These are phyloP conservation scores for Sindora glabra DNA, from an alignment of 306 rosid species.

Conservation along the genomic window DNA sequence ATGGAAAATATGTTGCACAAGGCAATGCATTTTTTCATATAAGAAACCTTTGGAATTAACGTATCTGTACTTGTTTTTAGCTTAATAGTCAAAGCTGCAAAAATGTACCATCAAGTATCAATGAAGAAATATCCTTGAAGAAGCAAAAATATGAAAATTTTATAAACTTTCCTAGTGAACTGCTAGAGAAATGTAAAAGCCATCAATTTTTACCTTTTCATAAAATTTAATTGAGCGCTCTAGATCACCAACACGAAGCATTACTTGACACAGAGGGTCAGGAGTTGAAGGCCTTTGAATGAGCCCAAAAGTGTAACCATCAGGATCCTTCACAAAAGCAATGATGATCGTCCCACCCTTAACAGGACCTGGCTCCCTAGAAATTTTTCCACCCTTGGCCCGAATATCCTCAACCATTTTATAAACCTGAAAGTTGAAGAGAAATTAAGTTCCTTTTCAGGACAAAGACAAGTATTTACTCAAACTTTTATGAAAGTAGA, in stretches of 20 bases:
- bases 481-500: not conserved
- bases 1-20: too few species aligned
- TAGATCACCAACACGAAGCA: constrained; percentile 95
- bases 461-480: not conserved
- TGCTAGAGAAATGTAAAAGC: too few species aligned
- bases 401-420: constrained; percentile 63
- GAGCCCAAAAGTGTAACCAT: constrained; percentile 78
- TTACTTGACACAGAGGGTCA: constrained; percentile 87
- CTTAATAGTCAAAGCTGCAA: too few species aligned
- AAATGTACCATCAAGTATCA: too few species aligned
- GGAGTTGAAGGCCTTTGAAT: constrained; percentile 74
- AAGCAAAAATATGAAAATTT: too few species aligned
- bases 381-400: constrained; percentile 68
- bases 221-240: constrained; percentile 86
- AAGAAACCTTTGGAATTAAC: too few species aligned
- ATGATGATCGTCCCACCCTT: constrained; percentile 65
- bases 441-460: constrained; percentile 10
- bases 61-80: too few species aligned
- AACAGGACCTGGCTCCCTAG: constrained; percentile 91
- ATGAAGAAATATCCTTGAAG: too few species aligned
- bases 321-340: constrained; percentile 92
- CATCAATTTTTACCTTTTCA: too few species aligned
- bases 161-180: too few species aligned
- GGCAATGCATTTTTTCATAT: too few species aligned
- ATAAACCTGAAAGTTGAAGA: constrained; percentile 47